These are phyloP conservation scores for Colletotrichum sp. DNA, from an alignment of 2,329 filamentous ascomycete genomes.

Conservation along the genomic window DNA sequence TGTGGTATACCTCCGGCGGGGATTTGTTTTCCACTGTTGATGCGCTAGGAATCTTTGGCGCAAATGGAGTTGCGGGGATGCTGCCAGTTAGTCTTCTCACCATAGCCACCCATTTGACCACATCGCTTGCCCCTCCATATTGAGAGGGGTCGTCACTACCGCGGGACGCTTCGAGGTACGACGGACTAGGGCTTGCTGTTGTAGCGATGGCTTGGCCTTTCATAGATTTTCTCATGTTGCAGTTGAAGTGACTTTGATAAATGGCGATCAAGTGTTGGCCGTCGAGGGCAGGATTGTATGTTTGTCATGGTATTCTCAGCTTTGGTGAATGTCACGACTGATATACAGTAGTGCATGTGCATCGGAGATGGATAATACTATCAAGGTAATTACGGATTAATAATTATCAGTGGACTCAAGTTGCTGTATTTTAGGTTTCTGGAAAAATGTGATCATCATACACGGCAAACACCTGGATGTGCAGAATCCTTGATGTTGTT, in stretches of 20 bases:
- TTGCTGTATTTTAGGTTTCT: not conserved
- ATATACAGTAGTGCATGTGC: too few relatives aligned
- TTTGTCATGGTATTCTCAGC: accelerated
- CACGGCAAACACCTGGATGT: not conserved
- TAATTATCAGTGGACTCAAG: accelerated
- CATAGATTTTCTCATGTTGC: not conserved
- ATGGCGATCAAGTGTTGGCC: accelerated
- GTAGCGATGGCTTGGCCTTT: too few relatives aligned
- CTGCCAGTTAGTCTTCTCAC: accelerated
- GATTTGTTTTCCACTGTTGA: too few relatives aligned
- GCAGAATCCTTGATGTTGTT: not conserved
- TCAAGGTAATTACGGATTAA: not conserved
- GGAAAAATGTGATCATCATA: accelerated
- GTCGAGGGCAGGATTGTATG: accelerated
- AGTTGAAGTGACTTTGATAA: accelerated
- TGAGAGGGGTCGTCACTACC: not conserved
- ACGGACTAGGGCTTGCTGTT: not conserved
- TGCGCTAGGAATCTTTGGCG: not conserved
- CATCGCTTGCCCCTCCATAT: not conserved
- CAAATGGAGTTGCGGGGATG: accelerated
- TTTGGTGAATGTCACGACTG: too few relatives aligned
- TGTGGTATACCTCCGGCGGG: too few relatives aligned
- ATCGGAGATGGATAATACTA: accelerated
- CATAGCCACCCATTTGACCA: accelerated
- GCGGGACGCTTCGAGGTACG: not conserved